Percentiles rank a stretch among this genome's conserved stretches.
These are phyloP conservation scores for Quercus gilva DNA, from an alignment of 306 rosid species.

Conservation along the genomic window DNA sequence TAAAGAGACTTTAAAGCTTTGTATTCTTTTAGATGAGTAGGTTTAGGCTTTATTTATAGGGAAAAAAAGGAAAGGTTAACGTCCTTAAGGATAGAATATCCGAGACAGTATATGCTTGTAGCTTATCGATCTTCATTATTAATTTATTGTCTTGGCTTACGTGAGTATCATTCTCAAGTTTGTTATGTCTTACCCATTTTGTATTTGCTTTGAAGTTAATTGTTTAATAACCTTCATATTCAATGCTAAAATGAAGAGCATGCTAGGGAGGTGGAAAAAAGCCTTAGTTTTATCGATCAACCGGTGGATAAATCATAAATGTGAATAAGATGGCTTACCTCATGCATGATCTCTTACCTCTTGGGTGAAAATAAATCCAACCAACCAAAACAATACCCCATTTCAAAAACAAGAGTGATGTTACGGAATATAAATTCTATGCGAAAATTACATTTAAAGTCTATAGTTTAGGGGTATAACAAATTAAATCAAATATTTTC, in stretches of 20 bases:
- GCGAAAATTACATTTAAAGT: no score
- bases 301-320: background rate
- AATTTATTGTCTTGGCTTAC: background rate
- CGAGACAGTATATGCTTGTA: conserved; percentile 12
- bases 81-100: conserved; percentile 27
- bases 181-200: background rate
- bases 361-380: no score
- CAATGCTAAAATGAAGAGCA: no score
- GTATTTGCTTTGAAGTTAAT: background rate
- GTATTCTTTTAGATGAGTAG: background rate
- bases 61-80: conserved; percentile 6
- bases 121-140: background rate
- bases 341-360: no score
- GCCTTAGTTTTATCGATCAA: no score
- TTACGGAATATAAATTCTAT: no score
- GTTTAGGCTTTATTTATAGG: conserved; percentile 31
- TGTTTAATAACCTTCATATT: background rate
- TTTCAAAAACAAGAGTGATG: no score
- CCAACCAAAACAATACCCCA: no score
- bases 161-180: conserved; percentile 4
- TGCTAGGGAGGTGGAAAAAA: no score
- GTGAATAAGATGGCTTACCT: background rate
- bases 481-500: no score
- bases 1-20: no score
- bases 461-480: no score